phyloP scores from a whole-genome alignment of 768 basidiomycete species.

The Tylopilus plumbeoviolaceoides region DNA sequence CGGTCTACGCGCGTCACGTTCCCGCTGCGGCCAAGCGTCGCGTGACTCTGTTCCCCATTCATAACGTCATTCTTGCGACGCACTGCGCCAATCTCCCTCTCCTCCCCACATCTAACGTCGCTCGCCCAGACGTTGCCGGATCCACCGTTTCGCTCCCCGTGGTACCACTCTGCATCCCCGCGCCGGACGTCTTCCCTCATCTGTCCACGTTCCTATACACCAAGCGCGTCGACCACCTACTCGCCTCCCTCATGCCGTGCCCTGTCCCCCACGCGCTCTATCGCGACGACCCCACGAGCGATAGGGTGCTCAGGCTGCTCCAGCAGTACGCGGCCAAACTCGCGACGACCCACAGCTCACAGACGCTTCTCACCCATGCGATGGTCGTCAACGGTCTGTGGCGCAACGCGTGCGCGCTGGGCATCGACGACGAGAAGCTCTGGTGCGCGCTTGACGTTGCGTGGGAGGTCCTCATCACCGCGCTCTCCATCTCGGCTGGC shows the following conservation, averaged over 20 bases:
- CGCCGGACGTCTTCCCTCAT: slow-evolving; percentile 61
- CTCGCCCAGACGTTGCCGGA: slow-evolving; percentile 11
- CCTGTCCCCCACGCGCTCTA: slow-evolving; percentile 24
- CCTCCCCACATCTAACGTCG: slow-evolving; percentile 15
- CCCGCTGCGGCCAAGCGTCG: slow-evolving; percentile 25
- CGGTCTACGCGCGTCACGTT: slow-evolving; percentile 24
- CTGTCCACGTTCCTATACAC: slow-evolving; percentile 68
- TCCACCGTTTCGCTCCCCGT: slow-evolving; percentile 47
- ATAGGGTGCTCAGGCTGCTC: slow-evolving; percentile 11
- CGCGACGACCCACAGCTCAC: slow-evolving; percentile 11
- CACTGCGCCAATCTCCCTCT: slow-evolving; percentile 30
- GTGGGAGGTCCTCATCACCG: slow-evolving; percentile 45
- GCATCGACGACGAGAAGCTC: slow-evolving; percentile 44
- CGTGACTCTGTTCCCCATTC: slow-evolving; percentile 34
- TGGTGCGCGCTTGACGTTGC: slow-evolving; percentile 47
- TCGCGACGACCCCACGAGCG: slow-evolving; percentile 20
- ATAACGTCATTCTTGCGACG: slow-evolving; percentile 34
- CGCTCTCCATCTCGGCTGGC: slow-evolving; percentile 34
- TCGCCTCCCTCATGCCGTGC: slow-evolving; percentile 59
- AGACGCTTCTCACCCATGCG: slow-evolving; percentile 34
- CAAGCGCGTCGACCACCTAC: slow-evolving; percentile 53
- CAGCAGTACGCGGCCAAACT: slow-evolving; percentile 15
- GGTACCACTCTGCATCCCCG: slow-evolving; percentile 65
- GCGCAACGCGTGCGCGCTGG: slow-evolving; percentile 47
- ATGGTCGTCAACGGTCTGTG: slow-evolving; percentile 43